Percentiles rank a stretch among this genome's conserved stretches.
Evolutionary conservation across 2,329 filamentous ascomycete species (phyloP).

Genomic region (Teratosphaeria destructans): DNA sequence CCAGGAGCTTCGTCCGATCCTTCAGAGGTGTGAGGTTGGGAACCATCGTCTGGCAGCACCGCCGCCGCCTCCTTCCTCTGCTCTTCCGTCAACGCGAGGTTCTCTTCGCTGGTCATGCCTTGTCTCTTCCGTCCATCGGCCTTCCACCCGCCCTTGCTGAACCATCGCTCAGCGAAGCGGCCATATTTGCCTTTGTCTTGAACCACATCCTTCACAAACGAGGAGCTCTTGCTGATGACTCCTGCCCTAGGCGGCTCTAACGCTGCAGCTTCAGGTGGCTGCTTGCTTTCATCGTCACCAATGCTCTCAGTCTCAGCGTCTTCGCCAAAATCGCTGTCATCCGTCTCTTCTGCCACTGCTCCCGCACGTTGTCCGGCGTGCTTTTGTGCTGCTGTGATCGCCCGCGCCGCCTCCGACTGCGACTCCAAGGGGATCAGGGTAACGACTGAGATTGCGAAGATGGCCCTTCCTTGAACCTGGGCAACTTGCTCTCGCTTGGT

Average conservation of each 20-base stretch:
- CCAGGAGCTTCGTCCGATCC: not conserved
- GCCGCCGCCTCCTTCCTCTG: slow-evolving; percentile 24
- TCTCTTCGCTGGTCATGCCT: slow-evolving; percentile 50
- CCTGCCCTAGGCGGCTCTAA: slow-evolving; percentile 24
- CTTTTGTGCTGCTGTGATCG: slow-evolving; percentile 54
- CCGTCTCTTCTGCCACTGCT: slow-evolving; percentile 22
- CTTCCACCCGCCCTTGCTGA: slow-evolving; percentile 74
- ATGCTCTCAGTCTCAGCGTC: slow-evolving; percentile 23
- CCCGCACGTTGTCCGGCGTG: slow-evolving; percentile 29
- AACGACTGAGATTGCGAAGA: slow-evolving; percentile 83
- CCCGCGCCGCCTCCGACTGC: slow-evolving; percentile 59
- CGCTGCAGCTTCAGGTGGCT: slow-evolving; percentile 16
- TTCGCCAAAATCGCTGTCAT: slow-evolving; percentile 17
- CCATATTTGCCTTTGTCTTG: slow-evolving; percentile 74
- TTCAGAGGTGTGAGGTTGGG: not conserved
- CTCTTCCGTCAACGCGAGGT: slow-evolving; percentile 19
- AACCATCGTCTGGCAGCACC: slow-evolving; percentile 10
- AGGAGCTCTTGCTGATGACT: slow-evolving; percentile 38
- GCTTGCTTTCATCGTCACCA: slow-evolving; percentile 18
- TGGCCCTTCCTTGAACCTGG: slow-evolving; percentile 66
- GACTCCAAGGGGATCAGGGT: slow-evolving; percentile 81
- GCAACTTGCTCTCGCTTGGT: slow-evolving; percentile 80
- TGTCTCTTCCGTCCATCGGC: slow-evolving; percentile 58
- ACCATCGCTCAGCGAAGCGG: slow-evolving; percentile 83
- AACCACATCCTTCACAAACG: slow-evolving; percentile 82